These are phyloP conservation scores for Vitis rupestris DNA, from an alignment of 164 flowering plant species.

Conservation along the genomic window DNA sequence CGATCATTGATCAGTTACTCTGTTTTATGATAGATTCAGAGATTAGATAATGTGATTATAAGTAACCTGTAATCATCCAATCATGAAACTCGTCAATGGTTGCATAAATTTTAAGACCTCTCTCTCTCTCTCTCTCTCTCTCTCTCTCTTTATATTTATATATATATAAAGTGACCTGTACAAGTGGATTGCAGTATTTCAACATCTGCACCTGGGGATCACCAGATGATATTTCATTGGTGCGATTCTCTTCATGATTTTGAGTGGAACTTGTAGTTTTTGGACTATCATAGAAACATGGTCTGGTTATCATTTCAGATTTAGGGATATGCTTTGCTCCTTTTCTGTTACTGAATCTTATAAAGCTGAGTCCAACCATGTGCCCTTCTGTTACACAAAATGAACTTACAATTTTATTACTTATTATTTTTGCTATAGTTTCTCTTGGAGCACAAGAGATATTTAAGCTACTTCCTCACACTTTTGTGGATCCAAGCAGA, in stretches of 20 bases:
- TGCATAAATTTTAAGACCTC: too few species aligned
- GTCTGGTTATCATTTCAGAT: background rate
- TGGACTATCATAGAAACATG: background rate
- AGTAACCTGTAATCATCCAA: too few species aligned
- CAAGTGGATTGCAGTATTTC: too few species aligned
- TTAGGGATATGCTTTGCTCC: background rate
- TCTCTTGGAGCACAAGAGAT: slow-evolving; percentile 95
- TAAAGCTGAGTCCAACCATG: background rate
- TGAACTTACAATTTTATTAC: background rate
- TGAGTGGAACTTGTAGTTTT: background rate
- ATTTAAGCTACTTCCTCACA: slow-evolving; percentile 96
- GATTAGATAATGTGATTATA: too few species aligned
- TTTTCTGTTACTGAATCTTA: background rate
- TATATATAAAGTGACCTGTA: too few species aligned
- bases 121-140: too few species aligned
- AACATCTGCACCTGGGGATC: too few species aligned
- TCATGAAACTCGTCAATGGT: too few species aligned
- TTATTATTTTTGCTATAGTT: slow-evolving; percentile 41
- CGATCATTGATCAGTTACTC: too few species aligned
- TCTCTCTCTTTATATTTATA: too few species aligned
- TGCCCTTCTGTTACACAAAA: background rate
- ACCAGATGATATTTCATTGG: too few species aligned
- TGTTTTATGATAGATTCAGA: too few species aligned
- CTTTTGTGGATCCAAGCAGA: slow-evolving; percentile 74
- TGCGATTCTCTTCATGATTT: background rate